phyloP scores from a whole-genome alignment of 78 protist species.

The Dictyostelium capitatum region DNA sequence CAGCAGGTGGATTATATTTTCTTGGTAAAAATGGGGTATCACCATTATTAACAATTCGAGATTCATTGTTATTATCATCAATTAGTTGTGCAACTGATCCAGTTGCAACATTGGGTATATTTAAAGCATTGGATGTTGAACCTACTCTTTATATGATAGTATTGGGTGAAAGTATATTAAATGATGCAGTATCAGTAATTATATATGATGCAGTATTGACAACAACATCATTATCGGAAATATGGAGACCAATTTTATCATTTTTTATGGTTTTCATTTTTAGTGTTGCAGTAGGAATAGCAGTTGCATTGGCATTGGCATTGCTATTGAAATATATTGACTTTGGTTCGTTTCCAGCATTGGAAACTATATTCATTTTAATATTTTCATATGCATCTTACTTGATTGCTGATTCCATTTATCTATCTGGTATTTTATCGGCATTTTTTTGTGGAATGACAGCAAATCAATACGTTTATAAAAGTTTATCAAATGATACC shows the following conservation, averaged over 20 bases:
- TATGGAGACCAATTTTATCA: conserved; percentile 50
- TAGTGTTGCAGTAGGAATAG: conserved; percentile 25
- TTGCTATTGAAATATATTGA: conserved; percentile 6
- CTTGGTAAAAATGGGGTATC: conserved; percentile 34
- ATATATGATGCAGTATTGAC: conserved; percentile 62
- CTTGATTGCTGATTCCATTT: conserved; percentile 20
- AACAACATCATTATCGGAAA: not conserved
- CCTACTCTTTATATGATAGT: conserved; percentile 89
- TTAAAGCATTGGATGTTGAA: conserved; percentile 86
- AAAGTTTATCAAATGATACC: conserved; percentile 26
- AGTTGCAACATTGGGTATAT: conserved; percentile 93
- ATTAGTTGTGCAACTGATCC: conserved; percentile 92
- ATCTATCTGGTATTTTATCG: conserved; percentile 51
- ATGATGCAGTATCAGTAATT: conserved; percentile 95
- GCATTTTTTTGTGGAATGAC: conserved; percentile 62
- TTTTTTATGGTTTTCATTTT: conserved; percentile 10
- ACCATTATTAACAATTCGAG: not conserved
- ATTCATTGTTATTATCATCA: not conserved
- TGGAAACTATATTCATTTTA: conserved; percentile 30
- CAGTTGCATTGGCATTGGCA: not conserved
- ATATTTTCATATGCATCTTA: conserved; percentile 25
- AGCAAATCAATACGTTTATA: conserved; percentile 9
- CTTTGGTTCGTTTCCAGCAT: not conserved
- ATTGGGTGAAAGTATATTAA: conserved; percentile 95
- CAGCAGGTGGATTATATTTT: conserved; percentile 34